Percentiles rank a stretch among this genome's conserved stretches.
Conservation (phyloP, 208 protist genomes). For the Leishmania arabica region DNA sequence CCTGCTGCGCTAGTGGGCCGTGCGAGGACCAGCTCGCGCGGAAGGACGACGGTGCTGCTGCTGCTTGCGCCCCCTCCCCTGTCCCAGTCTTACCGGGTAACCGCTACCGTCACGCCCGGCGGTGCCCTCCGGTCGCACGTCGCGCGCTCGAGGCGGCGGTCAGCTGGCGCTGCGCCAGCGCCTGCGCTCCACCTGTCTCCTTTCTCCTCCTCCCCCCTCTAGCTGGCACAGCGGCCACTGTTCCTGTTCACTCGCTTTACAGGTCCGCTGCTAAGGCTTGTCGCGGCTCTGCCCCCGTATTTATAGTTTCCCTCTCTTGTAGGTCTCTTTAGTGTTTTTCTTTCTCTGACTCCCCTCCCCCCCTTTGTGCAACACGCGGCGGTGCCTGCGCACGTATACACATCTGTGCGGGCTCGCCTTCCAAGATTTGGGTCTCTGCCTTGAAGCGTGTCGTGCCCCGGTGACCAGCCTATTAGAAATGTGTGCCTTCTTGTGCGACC, state of each 20-base stretch:
- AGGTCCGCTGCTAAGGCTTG: background rate
- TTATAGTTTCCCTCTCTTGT: background rate
- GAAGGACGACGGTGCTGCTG: background rate
- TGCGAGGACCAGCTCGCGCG: background rate
- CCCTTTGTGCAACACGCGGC: background rate
- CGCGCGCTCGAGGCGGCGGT: background rate
- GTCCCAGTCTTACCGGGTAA: background rate
- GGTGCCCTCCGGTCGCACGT: background rate
- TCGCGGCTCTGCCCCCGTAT: background rate
- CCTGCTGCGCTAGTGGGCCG: too few species aligned
- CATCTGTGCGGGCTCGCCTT: background rate
- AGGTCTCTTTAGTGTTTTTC: background rate
- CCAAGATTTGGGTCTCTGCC: background rate
- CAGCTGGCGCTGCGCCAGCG: background rate
- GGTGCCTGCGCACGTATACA: background rate
- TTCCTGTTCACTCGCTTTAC: background rate
- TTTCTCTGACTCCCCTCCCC: background rate
- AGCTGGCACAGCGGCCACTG: background rate
- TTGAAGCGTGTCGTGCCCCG: background rate
- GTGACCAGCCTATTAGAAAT: background rate
- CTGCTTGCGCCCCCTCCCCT: background rate
- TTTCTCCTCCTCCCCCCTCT: constrained; percentile 6
- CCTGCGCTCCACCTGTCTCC: background rate
- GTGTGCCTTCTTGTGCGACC: background rate
- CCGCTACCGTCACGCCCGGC: background rate